Percentiles rank a stretch among this genome's conserved stretches.
These are phyloP conservation scores for Cercospora sp. DNA, from an alignment of 2,329 filamentous ascomycete species.

Conservation along the genomic window DNA sequence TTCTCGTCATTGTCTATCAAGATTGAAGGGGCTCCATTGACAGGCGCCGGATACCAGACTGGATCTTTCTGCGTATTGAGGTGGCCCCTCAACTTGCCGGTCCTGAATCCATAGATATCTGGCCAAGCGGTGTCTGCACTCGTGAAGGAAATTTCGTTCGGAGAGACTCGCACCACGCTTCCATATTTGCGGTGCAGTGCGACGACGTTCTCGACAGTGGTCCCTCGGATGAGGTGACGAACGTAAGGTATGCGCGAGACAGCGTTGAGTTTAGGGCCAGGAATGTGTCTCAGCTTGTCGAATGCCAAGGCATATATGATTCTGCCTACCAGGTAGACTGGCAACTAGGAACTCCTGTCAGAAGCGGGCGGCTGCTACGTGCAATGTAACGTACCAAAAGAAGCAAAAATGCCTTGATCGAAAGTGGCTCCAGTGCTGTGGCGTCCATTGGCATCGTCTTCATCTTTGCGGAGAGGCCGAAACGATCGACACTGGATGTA, in stretches of 20 bases:
- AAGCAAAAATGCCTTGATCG: conserved; percentile 18
- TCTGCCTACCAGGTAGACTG: conserved; percentile 23
- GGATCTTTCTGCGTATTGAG: conserved; percentile 41
- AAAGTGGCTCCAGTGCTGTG: conserved; percentile 8
- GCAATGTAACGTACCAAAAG: conserved; percentile 14
- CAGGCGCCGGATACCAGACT: conserved; percentile 38
- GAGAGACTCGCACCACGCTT: conserved; percentile 45
- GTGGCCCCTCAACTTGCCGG: conserved; percentile 40
- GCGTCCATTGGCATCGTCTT: background rate
- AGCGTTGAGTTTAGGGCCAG: conserved; percentile 43
- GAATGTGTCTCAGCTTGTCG: conserved; percentile 46
- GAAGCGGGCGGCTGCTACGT: background rate
- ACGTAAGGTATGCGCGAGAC: conserved; percentile 31
- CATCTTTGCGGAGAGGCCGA: background rate
- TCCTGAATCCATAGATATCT: conserved; percentile 45
- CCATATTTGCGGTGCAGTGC: conserved; percentile 45
- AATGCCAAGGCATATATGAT: conserved; percentile 45
- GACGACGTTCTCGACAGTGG: conserved; percentile 45
- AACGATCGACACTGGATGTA: background rate
- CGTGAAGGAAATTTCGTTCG: conserved; percentile 47
- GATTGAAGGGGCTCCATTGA: conserved; percentile 36
- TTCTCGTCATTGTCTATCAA: conserved; percentile 40
- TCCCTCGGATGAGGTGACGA: conserved; percentile 29
- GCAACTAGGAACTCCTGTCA: background rate
- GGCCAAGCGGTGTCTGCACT: conserved; percentile 46